These are phyloP conservation scores for Pichia occidentalis DNA, from an alignment of 805 yeast genomes.

Conservation along the genomic window DNA sequence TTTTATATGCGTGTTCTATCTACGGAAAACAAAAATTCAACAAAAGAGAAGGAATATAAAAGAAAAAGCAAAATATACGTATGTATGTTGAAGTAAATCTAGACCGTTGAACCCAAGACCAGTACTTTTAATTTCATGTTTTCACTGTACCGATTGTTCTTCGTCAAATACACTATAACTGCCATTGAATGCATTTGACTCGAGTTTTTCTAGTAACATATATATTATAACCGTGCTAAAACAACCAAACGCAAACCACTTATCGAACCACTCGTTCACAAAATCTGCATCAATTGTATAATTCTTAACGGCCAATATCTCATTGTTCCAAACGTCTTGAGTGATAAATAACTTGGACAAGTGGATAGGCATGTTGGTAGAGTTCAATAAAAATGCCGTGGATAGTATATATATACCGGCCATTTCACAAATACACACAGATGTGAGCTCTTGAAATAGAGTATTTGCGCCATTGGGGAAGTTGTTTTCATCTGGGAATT, in stretches of 20 bases:
- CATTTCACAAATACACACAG: conserved; percentile 28
- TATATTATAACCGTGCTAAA: conserved; percentile 28
- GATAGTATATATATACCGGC: conserved; percentile 47
- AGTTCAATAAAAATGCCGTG: conserved; percentile 43
- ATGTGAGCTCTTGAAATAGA: not conserved
- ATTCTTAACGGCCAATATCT: not conserved
- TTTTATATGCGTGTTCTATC: too few relatives aligned
- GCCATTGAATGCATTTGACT: too few relatives aligned
- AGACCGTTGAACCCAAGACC: too few relatives aligned
- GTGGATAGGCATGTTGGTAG: conserved; percentile 39
- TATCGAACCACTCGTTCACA: conserved; percentile 47
- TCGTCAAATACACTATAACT: too few relatives aligned
- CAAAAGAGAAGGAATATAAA: too few relatives aligned
- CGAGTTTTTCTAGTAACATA: conserved; percentile 21
- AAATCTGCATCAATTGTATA: conserved; percentile 27
- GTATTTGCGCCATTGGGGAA: not conserved
- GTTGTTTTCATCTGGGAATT: not conserved
- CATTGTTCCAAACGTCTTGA: conserved; percentile 4
- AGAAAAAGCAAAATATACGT: too few relatives aligned
- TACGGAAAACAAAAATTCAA: too few relatives aligned
- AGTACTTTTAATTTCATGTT: too few relatives aligned
- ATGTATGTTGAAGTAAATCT: too few relatives aligned
- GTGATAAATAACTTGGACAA: conserved; percentile 30
- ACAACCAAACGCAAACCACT: conserved; percentile 42
- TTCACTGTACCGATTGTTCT: conserved; percentile 23